These are phyloP conservation scores for Triangularia setosa DNA, from an alignment of 2,329 filamentous ascomycete genomes.

Conservation along the genomic window DNA sequence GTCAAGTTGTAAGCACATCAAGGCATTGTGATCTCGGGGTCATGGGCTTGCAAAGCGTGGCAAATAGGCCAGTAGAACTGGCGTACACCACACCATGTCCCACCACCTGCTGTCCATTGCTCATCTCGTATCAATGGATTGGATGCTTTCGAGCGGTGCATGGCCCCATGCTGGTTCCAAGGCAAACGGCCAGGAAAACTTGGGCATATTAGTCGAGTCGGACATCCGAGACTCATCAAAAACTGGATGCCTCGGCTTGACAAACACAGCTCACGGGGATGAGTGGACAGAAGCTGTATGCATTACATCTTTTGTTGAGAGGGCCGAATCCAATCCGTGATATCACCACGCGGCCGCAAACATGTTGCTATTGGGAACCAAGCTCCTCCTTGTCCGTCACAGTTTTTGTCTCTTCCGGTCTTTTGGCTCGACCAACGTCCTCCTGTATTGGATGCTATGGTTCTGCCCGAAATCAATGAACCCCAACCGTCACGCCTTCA, in stretches of 20 bases:
- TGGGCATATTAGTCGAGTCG: neutral
- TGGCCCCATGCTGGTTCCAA: neutral
- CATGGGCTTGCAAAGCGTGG: neutral
- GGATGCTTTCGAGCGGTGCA: neutral
- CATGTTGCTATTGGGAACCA: neutral
- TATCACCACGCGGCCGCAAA: slow-evolving; percentile 4
- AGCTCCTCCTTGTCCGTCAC: neutral
- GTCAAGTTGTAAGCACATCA: neutral
- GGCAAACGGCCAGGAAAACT: neutral
- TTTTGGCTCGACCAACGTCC: slow-evolving; percentile 27
- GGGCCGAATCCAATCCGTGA: neutral
- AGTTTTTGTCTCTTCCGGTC: slow-evolving; percentile 5
- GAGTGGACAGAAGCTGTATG: neutral
- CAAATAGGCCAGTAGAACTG: neutral
- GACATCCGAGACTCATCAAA: neutral
- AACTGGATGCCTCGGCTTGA: neutral
- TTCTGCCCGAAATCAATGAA: slow-evolving; percentile 32
- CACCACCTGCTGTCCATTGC: neutral
- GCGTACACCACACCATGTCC: neutral
- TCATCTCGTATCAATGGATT: neutral
- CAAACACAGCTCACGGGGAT: neutral
- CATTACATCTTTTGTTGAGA: slow-evolving; percentile 6
- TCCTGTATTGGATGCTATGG: slow-evolving; percentile 35
- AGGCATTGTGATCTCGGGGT: neutral
- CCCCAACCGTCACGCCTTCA: slow-evolving; percentile 33